Base-by-base conservation (phyloP, 805 yeast species). In the Wickerhamiella azyma region DNA sequence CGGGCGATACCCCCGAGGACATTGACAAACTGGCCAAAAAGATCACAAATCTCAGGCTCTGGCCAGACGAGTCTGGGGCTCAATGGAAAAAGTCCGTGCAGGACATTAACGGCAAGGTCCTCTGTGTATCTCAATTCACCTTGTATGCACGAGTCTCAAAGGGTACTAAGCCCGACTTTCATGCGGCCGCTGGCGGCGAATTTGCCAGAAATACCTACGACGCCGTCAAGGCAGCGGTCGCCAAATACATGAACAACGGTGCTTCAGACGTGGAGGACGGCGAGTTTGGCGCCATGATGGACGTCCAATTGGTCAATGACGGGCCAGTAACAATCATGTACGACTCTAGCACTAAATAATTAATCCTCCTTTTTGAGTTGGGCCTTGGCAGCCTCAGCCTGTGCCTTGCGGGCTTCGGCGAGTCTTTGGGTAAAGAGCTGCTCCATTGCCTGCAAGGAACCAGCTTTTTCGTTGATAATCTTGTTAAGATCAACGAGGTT, bases 271-370 rank as follows among this genome's bases (percentile, higher is more conserved):
- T 86, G 2, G 72, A 79, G 52, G 96, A 88, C 55, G 98, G 98
- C 2, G 69, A 75, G 46, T 92, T 92, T 60, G 98, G 97, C 0
- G 97, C 89, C 9, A 84, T 89, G 95, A 92, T 92, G 98, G 94
- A 85, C 52, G 96, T 94, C 13, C 72, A 73, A 1, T 63, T 89
- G 50, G 76, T 80, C 11, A 92, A 92, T 57, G 96, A 89, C 56
- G 97, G 97, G 1, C 97, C 97, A 0, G 85, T 84, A 0, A 89
- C 97, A 0, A 80, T 89, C 28, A 73, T 79, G 17, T 73, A 81
- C 66, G 96, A 88, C 59, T 30, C 33, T 30, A 30, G n/a, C 11
- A 30, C 33, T 30, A 30, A 13, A 10, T 30, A 30, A 13, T 6
- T 30, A 11, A 21, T 21, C 24, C 24, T 13, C 30, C 11, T 9